A percentile compares a stretch with the other conserved stretches of the same genome.
These are phyloP conservation scores for Naegleria fowleri DNA, from an alignment of 208 protist species.

Conservation along the genomic window DNA sequence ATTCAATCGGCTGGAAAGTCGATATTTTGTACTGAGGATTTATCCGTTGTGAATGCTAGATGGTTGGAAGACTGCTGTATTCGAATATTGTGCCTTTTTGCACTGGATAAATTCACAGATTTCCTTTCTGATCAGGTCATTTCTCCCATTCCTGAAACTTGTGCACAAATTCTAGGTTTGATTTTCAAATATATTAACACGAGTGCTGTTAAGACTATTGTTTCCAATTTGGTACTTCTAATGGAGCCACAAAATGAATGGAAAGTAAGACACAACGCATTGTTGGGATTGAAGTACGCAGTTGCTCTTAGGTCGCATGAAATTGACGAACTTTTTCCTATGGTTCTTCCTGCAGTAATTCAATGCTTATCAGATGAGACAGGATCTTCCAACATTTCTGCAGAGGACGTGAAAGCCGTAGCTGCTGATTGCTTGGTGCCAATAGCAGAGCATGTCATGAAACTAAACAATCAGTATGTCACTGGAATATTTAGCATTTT, in stretches of 20 bases:
- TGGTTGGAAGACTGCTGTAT: slow-evolving; percentile 60
- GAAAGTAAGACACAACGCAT: slow-evolving; percentile 49
- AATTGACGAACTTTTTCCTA: slow-evolving; percentile 32
- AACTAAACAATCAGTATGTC: neutral
- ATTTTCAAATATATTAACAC: slow-evolving; percentile 44
- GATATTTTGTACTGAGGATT: neutral
- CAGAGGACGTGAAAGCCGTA: neutral
- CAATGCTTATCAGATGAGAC: neutral
- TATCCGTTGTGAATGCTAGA: slow-evolving; percentile 33
- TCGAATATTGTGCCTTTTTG: slow-evolving; percentile 57
- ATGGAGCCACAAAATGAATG: slow-evolving; percentile 36
- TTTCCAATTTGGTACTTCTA: slow-evolving; percentile 40
- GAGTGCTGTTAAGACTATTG: slow-evolving; percentile 33
- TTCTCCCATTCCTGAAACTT: slow-evolving; percentile 57
- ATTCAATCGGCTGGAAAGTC: slow-evolving; percentile 31
- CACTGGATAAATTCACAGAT: slow-evolving; percentile 64
- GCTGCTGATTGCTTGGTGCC: slow-evolving; percentile 28
- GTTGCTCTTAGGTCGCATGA: slow-evolving; percentile 50
- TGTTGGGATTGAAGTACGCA: slow-evolving; percentile 60
- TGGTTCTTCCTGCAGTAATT: slow-evolving; percentile 38
- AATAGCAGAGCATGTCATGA: neutral
- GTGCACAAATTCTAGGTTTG: slow-evolving; percentile 55
- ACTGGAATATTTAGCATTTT: slow-evolving; percentile 48
- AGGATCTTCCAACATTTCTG: neutral
- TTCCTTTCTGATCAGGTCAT: slow-evolving; percentile 57